Evolutionary conservation across 768 basidiomycete genomes (phyloP).

Genomic region (Termitomyces sp.): DNA sequence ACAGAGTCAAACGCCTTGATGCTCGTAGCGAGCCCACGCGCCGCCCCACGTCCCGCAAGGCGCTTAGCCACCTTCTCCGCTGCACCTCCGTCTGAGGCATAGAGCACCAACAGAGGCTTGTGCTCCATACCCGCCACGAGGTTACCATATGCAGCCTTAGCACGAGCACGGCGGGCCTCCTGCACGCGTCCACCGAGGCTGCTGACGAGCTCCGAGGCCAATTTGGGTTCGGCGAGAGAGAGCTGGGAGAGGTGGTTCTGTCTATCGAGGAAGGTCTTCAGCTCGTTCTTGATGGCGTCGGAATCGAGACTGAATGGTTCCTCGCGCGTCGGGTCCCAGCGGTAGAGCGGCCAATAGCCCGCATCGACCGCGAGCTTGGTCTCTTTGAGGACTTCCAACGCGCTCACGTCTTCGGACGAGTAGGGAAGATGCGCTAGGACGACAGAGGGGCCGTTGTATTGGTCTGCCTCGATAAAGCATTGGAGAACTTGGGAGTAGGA

Average conservation of each 20-base stretch:
- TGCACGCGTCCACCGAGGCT: constrained; percentile 83
- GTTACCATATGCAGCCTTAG: constrained; percentile 80
- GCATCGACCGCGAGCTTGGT: constrained; percentile 95
- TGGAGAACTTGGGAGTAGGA: constrained; percentile 95
- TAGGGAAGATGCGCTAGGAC: constrained; percentile 95
- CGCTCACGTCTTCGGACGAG: constrained; percentile 67
- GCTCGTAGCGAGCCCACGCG: constrained; percentile 76
- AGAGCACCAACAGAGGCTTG: constrained; percentile 86
- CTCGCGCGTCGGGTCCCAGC: constrained; percentile 89
- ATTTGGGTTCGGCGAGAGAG: constrained; percentile 72
- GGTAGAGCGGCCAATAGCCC: constrained; percentile 97
- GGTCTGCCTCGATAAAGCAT: constrained; percentile 87
- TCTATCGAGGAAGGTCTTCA: constrained; percentile 90
- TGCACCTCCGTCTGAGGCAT: constrained; percentile 91
- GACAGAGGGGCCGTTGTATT: constrained; percentile 85
- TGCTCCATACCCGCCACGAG: constrained; percentile 84
- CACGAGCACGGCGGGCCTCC: constrained; percentile 79
- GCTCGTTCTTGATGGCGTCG: constrained; percentile 89
- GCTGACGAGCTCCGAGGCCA: constrained; percentile 80
- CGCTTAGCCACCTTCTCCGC: constrained; percentile 97
- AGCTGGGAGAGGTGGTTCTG: constrained; percentile 97
- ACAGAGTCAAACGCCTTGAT: constrained; percentile 81
- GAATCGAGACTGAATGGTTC: constrained; percentile 94
- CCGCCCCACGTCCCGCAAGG: constrained; percentile 77
- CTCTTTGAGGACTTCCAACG: constrained; percentile 92